Evolutionary conservation across 2,329 filamentous ascomycete species (phyloP).

Genomic region (Ascochyta fabae): DNA sequence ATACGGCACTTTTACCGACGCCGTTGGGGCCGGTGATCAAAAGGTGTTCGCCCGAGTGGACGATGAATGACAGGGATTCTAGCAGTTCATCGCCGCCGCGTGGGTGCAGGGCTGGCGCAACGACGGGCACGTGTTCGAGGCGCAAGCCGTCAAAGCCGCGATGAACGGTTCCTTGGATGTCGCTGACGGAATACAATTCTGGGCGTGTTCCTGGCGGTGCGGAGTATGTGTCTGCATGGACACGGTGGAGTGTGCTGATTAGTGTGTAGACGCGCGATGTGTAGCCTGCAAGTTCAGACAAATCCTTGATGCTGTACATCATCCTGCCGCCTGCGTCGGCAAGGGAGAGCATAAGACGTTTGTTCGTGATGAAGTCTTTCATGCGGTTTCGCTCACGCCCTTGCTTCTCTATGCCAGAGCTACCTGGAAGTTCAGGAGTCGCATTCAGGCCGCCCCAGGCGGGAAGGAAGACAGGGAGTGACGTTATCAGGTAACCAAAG

Average conservation of each 20-base stretch:
- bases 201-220: slow-evolving; percentile 68
- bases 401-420: slow-evolving; percentile 52
- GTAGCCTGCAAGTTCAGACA: slow-evolving; percentile 93
- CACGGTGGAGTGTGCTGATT: slow-evolving; percentile 91
- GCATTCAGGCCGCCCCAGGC: slow-evolving; percentile 89
- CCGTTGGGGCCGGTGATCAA: slow-evolving; percentile 95
- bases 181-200: slow-evolving; percentile 86
- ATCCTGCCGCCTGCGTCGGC: slow-evolving; percentile 95
- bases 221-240: slow-evolving; percentile 88
- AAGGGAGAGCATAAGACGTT: slow-evolving; percentile 94
- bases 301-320: slow-evolving; percentile 99
- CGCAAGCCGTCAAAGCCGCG: slow-evolving; percentile 94
- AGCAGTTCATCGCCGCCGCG: slow-evolving; percentile 90
- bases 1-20: slow-evolving; percentile 88
- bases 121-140: slow-evolving; percentile 89
- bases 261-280: slow-evolving; percentile 95
- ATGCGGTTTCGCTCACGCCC: slow-evolving; percentile 83
- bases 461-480: slow-evolving; percentile 90
- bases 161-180: slow-evolving; percentile 92
- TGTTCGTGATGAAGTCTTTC: slow-evolving; percentile 99
- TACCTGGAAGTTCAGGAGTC: slow-evolving; percentile 66
- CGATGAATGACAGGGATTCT: slow-evolving; percentile 85
- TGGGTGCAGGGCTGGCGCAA: slow-evolving; percentile 87
- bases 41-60: slow-evolving; percentile 89
- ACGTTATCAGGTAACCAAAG: slow-evolving; percentile 92